Conservation (phyloP, 2,329 filamentous ascomycete genomes). For the Alternaria sp. region DNA sequence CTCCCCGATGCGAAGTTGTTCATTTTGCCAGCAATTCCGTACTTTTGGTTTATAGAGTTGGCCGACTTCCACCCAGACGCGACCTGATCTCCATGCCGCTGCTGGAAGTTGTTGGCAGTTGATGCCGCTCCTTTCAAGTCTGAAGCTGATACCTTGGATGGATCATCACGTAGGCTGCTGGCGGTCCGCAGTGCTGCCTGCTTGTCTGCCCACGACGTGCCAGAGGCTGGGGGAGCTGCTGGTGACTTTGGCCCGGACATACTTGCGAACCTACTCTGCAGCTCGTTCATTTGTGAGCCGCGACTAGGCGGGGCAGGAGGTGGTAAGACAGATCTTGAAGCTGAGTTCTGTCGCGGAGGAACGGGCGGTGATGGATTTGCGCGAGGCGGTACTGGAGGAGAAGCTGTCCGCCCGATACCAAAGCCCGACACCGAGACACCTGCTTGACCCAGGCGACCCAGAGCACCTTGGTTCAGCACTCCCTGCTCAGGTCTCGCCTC, state of each 20-base stretch:
- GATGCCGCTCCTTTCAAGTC: conserved; percentile 65
- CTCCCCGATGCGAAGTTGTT: conserved; percentile 49
- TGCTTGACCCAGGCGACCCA: conserved; percentile 71
- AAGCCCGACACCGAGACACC: conserved; percentile 81
- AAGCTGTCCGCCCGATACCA: conserved; percentile 66
- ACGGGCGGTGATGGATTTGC: conserved; percentile 37
- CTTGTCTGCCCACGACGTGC: conserved; percentile 69
- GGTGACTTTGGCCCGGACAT: conserved; percentile 45
- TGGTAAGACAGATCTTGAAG: conserved; percentile 20
- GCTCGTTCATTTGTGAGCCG: conserved; percentile 63
- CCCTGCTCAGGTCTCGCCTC: conserved; percentile 40
- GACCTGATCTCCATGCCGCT: conserved; percentile 73
- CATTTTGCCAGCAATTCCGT: conserved; percentile 60
- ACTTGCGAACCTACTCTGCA: conserved; percentile 69
- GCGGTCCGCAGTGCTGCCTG: conserved; percentile 68
- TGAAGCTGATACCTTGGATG: conserved; percentile 65
- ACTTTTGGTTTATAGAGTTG: conserved; percentile 66
- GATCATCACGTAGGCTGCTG: conserved; percentile 64
- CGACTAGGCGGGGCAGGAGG: conserved; percentile 23
- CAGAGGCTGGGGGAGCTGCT: conserved; percentile 48
- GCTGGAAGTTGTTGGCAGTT: conserved; percentile 72
- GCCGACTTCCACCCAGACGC: conserved; percentile 65
- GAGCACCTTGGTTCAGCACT: conserved; percentile 64
- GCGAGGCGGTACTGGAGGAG: conserved; percentile 47
- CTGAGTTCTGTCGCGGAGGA: conserved; percentile 32